Percentiles rank a stretch among this genome's conserved stretches.
Evolutionary conservation across 495 filamentous ascomycete species (phyloP).

Genomic region (Elasticomyces elasticus): DNA sequence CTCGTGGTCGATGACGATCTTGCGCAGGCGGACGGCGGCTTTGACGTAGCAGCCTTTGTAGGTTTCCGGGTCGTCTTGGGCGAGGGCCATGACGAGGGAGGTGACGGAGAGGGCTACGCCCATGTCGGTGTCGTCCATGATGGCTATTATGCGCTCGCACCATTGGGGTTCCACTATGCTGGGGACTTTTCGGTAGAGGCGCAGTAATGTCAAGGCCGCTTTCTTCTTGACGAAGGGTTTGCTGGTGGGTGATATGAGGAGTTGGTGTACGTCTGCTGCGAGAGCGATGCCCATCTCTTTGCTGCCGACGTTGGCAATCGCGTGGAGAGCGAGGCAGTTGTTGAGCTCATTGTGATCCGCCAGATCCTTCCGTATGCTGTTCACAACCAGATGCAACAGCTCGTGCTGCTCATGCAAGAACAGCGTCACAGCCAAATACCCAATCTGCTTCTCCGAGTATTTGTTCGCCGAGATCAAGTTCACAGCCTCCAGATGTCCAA

Average conservation of each 20-base stretch:
- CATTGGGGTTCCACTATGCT: conserved; percentile 91
- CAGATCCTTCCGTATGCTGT: conserved; percentile 95
- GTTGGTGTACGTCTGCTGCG: conserved; percentile 81
- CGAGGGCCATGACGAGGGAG: conserved; percentile 90
- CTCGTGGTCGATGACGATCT: conserved; percentile 79
- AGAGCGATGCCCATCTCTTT: conserved; percentile 95
- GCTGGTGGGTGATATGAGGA: conserved; percentile 92
- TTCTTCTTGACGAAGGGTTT: conserved; percentile 99
- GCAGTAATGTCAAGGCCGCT: conserved; percentile 89
- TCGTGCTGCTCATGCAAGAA: conserved; percentile 98
- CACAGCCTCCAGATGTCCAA: conserved; percentile 95
- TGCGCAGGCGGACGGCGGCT: conserved; percentile 78
- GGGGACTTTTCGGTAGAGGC: conserved; percentile 88
- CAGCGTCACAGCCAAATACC: conserved; percentile 92
- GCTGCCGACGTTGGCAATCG: conserved; percentile 94
- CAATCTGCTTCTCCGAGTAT: conserved; percentile 99
- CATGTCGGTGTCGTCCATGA: conserved; percentile 96
- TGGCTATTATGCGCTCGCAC: conserved; percentile 91
- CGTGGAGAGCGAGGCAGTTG: conserved; percentile 96
- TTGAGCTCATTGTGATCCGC: conserved; percentile 91
- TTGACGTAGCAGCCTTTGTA: conserved; percentile 94
- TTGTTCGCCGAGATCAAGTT: conserved; percentile 93
- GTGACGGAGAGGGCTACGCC: conserved; percentile 93
- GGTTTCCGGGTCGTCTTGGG: conserved; percentile 83
- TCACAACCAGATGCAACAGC: conserved; percentile 88